Evolutionary conservation across 331 rosid species (phyloP).

Genomic region (Rhamnella rubrinervis): DNA sequence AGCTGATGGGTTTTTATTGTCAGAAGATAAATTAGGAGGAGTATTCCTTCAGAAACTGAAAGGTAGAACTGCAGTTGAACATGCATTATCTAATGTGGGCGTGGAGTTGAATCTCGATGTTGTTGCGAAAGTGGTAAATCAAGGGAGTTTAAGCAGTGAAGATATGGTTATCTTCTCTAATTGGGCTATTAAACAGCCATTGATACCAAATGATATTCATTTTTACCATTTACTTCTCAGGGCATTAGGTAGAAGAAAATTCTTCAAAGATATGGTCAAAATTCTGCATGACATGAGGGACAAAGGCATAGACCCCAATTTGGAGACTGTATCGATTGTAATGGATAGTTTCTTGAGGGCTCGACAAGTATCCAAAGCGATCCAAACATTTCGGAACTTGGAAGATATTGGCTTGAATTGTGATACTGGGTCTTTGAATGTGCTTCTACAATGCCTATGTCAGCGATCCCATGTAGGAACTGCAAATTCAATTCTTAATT

Average conservation of each 20-base stretch:
- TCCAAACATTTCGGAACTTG: conserved; percentile 48
- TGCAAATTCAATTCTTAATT: conserved; percentile 54
- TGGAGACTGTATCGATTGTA: conserved; percentile 49
- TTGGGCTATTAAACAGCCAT: conserved; percentile 69
- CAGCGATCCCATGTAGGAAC: conserved; percentile 59
- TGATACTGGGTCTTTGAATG: conserved; percentile 51
- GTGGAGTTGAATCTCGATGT: conserved; percentile 50
- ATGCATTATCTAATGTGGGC: conserved; percentile 44
- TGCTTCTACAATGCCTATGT: conserved; percentile 58
- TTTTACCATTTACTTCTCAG: conserved; percentile 54
- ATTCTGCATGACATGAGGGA: conserved; percentile 46
- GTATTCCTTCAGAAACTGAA: conserved; percentile 74
- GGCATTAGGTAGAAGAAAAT: conserved; percentile 79
- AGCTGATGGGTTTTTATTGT: conserved; percentile 58
- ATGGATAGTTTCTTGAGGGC: conserved; percentile 68
- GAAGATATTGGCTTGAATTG: conserved; percentile 56
- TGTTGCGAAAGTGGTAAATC: conserved; percentile 47
- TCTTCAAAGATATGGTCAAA: conserved; percentile 43
- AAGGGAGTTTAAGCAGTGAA: conserved; percentile 65
- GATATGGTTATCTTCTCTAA: conserved; percentile 68
- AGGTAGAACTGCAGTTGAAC: conserved; percentile 62
- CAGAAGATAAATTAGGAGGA: conserved; percentile 76
- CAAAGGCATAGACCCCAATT: conserved; percentile 40
- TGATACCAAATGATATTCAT: conserved; percentile 36
- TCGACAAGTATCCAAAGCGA: conserved; percentile 59